A percentile compares a stretch with the other conserved stretches of the same genome.
Conservation (phyloP, 805 yeast species). For the fission yeast (Schizosaccharomyces pombe) region ASM294v3 CU329670.1:2840501-2841000, state of each 20-base stretch:
- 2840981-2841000: constrained; percentile 24
- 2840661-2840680: constrained; percentile 42
- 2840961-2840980: constrained; percentile 37
- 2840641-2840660: constrained; percentile 50
- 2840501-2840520: constrained; percentile 60
- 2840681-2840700: constrained; percentile 36
- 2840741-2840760: constrained; percentile 37
- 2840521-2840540: constrained; percentile 85
- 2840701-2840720: constrained; percentile 40
- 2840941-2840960: constrained; percentile 20
- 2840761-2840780: constrained; percentile 40
- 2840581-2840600: constrained; percentile 57
- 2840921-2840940: constrained; percentile 33
- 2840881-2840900: constrained; percentile 51
- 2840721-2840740: constrained; percentile 34
- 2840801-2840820: constrained; percentile 24
- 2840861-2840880: constrained; percentile 48
- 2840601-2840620: constrained; percentile 40
- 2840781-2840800: constrained; percentile 19
- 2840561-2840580: constrained; percentile 48
- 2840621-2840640: constrained; percentile 39
- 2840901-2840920: constrained; percentile 55
- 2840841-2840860: constrained; percentile 73
- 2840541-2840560: constrained; percentile 47
- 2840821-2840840: constrained; percentile 40